Evolutionary conservation across 1,284 basidiomycete genomes (phyloP).

Genomic region (Caloboletus firmus): DNA sequence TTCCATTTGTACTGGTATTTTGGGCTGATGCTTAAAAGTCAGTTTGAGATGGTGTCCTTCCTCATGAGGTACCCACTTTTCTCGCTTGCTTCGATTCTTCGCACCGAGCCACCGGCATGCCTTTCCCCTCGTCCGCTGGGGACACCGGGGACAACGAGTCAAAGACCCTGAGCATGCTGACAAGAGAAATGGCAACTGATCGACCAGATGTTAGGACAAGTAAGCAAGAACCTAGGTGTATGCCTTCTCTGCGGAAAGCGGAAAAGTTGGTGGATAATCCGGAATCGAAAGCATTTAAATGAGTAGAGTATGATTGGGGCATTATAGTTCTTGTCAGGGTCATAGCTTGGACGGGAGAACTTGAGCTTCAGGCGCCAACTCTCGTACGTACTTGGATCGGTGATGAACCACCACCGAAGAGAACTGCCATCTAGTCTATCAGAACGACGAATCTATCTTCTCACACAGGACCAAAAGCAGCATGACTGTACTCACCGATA

Average conservation of each 20-base stretch:
- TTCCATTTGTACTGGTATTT: slow-evolving; percentile 28
- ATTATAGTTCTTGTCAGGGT: not conserved
- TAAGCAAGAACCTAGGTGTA: not conserved
- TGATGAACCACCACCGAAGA: not conserved
- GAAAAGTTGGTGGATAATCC: not conserved
- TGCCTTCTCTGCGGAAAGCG: not conserved
- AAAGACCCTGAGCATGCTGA: not conserved
- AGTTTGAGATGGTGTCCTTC: not conserved
- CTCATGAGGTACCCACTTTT: not conserved
- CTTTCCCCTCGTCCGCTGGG: not conserved
- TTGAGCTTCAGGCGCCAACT: no score
- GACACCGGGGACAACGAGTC: no score
- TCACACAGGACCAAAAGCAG: no score
- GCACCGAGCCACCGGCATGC: no score
- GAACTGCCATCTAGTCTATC: no score
- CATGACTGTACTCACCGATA: no score
- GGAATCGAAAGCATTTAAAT: not conserved
- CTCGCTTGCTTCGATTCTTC: not conserved
- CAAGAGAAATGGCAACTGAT: not conserved
- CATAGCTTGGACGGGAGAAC: not conserved
- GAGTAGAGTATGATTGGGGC: not conserved
- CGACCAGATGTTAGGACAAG: not conserved
- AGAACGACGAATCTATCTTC: no score
- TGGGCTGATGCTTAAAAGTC: not conserved
- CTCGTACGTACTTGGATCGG: not conserved